Base-by-base conservation (phyloP, 2,329 filamentous ascomycete genomes). In the Diplodia intermedia region DNA sequence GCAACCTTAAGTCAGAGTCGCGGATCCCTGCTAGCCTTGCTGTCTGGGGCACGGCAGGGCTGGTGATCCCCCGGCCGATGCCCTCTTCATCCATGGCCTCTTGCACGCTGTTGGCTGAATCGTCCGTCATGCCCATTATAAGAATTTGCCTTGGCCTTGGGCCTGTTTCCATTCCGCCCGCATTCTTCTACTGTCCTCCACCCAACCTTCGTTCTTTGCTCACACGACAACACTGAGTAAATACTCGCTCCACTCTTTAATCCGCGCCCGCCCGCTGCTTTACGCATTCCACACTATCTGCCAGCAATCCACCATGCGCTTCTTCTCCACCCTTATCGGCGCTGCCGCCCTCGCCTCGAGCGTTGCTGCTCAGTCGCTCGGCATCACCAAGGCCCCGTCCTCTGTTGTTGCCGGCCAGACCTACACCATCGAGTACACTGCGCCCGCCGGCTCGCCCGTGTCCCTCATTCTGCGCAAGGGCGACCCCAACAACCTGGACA, bases 391-490 rank as follows among this genome's bases (percentile, higher is more conserved):
- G 53, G 83, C 84, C 72, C 84, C 85, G 11, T 75, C 76, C 36
- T 75, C 79, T 57, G 78, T 87, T 65, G 73, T 79, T 60, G 81
- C 82, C 66, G 87, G 86, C 57, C 73, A 85, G 72, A 78, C 80
- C 33, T 78, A 81, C 70, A 83, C 77, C 15, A 74, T 87, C 61
- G 82, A 79, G 65, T 88, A 84, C 83, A 73, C 70, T 12, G 82
- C 83, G 68, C 80, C 79, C 56, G 77, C 80, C 66, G 75, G 78
- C 29, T 15, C 83, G 78, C 82, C 84, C 7, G 84, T 85, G 47
- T 87, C 83, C 50, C 83, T 90, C 71, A 83, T 82, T 66, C 81
- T 90, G 53, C 82, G 85, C 71, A 81, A 86, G 77, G 88, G 88
- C 55, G 69, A 76, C 20, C 76, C 84, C 2, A 76, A 72, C 65